These are phyloP conservation scores for Fusarium sp. DNA, from an alignment of 2,329 filamentous ascomycete genomes.

Conservation along the genomic window DNA sequence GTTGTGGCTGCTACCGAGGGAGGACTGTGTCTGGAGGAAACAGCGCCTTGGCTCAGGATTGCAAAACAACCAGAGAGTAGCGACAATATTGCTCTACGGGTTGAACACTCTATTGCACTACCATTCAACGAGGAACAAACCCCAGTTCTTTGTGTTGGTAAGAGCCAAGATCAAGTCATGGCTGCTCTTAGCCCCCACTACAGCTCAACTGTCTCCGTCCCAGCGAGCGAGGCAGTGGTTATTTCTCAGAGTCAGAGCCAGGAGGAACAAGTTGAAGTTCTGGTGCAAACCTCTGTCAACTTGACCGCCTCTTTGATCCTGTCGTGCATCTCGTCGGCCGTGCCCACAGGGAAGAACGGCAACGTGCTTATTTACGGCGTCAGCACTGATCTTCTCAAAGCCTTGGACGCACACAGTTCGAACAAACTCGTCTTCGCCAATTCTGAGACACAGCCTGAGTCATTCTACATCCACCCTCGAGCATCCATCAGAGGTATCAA, in stretches of 20 bases:
- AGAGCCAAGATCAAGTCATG: background rate
- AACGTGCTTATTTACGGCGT: background rate
- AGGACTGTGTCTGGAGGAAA: background rate
- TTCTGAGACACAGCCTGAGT: background rate
- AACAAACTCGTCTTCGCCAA: background rate
- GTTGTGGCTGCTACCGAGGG: background rate
- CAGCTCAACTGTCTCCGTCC: background rate
- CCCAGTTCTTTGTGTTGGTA: background rate
- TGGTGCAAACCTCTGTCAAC: background rate
- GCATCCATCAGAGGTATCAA: background rate
- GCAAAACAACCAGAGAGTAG: no score
- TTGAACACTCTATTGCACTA: slow-evolving; percentile 2
- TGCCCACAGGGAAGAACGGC: background rate
- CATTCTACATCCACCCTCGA: background rate
- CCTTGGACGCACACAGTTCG: background rate
- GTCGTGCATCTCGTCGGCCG: background rate
- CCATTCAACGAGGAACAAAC: background rate
- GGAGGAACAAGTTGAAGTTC: background rate
- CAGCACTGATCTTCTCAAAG: background rate
- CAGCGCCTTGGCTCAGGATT: background rate
- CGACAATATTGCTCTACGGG: background rate
- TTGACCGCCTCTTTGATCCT: background rate
- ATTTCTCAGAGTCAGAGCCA: rapidly evolving
- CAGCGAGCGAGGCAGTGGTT: rapidly evolving
- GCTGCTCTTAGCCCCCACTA: background rate